Evolutionary conservation across 345 rosid genomes (phyloP).

Genomic region (thale cress (Arabidopsis thaliana)): TAIR10.1 NC_003074.8:23274501-23275000

Average conservation of each 20-base stretch:
- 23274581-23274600: conserved; percentile 64
- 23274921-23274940: conserved; percentile 89
- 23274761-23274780: conserved; percentile 66
- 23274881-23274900: conserved; percentile 82
- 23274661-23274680: conserved; percentile 68
- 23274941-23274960: conserved; percentile 91
- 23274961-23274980: conserved; percentile 84
- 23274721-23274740: conserved; percentile 87
- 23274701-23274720: conserved; percentile 60
- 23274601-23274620: conserved; percentile 85
- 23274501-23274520: conserved; percentile 70
- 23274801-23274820: conserved; percentile 71
- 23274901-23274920: conserved; percentile 81
- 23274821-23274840: conserved; percentile 79
- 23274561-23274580: conserved; percentile 76
- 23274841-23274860: conserved; percentile 82
- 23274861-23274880: conserved; percentile 72
- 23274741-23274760: conserved; percentile 77
- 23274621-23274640: conserved; percentile 94
- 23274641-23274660: conserved; percentile 68
- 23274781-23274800: conserved; percentile 82
- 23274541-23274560: conserved; percentile 77
- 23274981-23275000: conserved; percentile 49
- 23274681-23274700: conserved; percentile 60
- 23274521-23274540: conserved; percentile 74